Evolutionary conservation across 139 green algal species (phyloP).

Genomic region (Mesostigma viride): DNA sequence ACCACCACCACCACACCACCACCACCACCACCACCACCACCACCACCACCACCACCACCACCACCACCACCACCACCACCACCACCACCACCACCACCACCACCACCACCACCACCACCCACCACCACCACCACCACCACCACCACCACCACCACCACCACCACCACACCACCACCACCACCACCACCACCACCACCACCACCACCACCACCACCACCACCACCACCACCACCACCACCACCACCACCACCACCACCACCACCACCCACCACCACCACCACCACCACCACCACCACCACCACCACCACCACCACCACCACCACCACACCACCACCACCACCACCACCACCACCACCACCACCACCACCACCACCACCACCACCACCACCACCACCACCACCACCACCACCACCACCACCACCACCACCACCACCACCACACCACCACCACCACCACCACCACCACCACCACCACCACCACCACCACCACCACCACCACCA

Average conservation of each 20-base stretch:
- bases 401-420: background rate
- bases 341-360: background rate
- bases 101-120: no score
- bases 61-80: background rate
- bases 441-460: no score
- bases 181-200: background rate
- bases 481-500: constrained; percentile 1
- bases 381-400: background rate
- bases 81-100: constrained; percentile 1
- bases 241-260: background rate
- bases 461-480: constrained; percentile 1
- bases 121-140: no score
- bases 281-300: background rate
- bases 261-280: no score
- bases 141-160: no score
- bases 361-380: background rate
- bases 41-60: constrained; percentile 1
- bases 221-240: constrained; percentile 1
- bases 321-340: no score
- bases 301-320: background rate
- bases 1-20: no score
- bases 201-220: constrained; percentile 1
- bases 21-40: background rate
- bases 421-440: no score
- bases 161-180: no score